Percentiles rank a stretch among this genome's conserved stretches.
Conservation (phyloP, 495 filamentous ascomycete species). For the Tuber microsphaerosporum region DNA sequence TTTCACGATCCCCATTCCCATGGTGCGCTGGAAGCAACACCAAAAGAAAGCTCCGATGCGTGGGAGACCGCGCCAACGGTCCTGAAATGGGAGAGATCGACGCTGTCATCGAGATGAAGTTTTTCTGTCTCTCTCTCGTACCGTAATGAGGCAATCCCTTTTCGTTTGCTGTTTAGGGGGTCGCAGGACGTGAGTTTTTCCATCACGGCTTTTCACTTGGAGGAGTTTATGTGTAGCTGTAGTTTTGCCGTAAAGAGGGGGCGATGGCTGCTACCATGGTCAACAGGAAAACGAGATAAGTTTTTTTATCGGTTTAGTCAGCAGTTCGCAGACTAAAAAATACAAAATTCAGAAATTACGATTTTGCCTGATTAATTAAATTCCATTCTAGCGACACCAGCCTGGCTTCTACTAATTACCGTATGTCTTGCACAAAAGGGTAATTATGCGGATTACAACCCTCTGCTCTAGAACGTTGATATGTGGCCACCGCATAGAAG, state of each 20-base stretch:
- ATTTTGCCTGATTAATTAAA: not conserved
- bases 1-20: constrained; percentile 32
- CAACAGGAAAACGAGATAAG: not conserved
- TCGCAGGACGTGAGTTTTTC: not conserved
- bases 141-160: not conserved
- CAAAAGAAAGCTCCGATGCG: constrained; percentile 39
- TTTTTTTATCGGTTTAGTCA: not conserved
- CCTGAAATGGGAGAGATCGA: constrained; percentile 26
- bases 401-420: not conserved
- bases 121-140: constrained; percentile 8
- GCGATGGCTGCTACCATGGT: not conserved
- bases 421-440: not conserved
- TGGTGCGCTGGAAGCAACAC: constrained; percentile 24
- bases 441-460: not conserved
- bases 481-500: not conserved
- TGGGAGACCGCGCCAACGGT: constrained; percentile 17
- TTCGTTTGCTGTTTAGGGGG: not conserved
- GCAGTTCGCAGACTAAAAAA: not conserved
- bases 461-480: not conserved
- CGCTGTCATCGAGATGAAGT: constrained; percentile 35
- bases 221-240: constrained; percentile 19
- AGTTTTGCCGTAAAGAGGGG: constrained; percentile 18
- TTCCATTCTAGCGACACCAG: too few relatives aligned
- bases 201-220: constrained; percentile 14
- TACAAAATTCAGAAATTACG: not conserved